Evolutionary conservation across 1,284 basidiomycete species (phyloP), one percentile per base, ranked within the genome.

Genomic region (Lentinula novae-zelandiae): DNA sequence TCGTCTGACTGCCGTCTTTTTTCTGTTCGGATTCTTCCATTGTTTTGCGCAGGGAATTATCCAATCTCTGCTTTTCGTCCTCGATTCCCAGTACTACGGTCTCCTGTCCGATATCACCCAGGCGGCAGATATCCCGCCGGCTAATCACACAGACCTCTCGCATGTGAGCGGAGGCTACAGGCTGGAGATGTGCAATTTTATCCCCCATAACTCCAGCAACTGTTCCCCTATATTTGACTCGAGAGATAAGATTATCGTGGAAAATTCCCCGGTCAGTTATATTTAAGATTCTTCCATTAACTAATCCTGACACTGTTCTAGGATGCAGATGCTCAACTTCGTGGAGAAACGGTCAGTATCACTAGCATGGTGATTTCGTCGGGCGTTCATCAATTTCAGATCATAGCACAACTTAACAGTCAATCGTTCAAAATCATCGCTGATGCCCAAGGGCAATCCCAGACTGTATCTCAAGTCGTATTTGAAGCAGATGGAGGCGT

Each of bases 41-140:
- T 79, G 77, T 63, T 73, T 78, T 49, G 69, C 73, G 6, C 78
- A 79, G 59, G 78, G 76, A 65, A 69, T 81, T 57, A 73, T 83
- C 15, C 82, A 84, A 65, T 77, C 80, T 1, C 72, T 83, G 38
- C 72, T 83, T 6, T 80, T 76, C 67, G 74, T 73, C 34, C 64
- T 79, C 62, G 82, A 86, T 66, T 66, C 73, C 15, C 68, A 76
- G 42, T 80, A 79, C 63, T 68, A 70, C 58, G 60, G 66, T 5
- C 65, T 83, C 38, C 69, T 81, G 12, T 68, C 70, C 20, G 67
- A 65, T 7, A 76, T 85, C 61, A 70, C 79, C 20, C 57, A 69
- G 3, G 68, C 70, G 0, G 79, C 76, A 5, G 59, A 72, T 1
- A 74, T 82, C 46, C 76, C 78, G 1, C 33, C 67, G 1, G 59